Conservation (phyloP, 2,329 filamentous ascomycete genomes). For the Thielaviopsis ethacetica region DNA sequence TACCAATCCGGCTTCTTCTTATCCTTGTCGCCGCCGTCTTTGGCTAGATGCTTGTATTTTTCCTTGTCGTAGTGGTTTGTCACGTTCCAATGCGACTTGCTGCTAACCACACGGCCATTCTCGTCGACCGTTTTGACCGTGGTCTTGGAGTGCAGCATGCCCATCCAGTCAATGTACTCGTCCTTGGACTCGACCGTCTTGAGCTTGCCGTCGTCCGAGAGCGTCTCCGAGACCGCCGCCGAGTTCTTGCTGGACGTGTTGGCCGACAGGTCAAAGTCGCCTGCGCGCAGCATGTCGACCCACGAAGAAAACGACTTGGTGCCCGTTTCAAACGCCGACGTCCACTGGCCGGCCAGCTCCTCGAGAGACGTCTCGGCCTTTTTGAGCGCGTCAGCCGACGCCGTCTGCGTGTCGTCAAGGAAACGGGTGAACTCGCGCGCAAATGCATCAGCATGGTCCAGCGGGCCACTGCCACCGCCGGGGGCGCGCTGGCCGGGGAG, state of each 20-base stretch:
- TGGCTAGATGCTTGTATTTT: constrained; percentile 8
- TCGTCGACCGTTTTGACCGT: constrained; percentile 25
- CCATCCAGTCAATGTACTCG: constrained; percentile 27
- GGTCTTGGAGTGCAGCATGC: constrained; percentile 26
- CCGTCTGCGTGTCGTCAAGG: not conserved
- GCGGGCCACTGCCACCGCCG: constrained; percentile 11
- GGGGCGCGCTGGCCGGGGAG: constrained; percentile 13
- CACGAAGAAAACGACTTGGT: constrained; percentile 26
- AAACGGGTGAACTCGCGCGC: constrained; percentile 18
- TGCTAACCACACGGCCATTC: constrained; percentile 25
- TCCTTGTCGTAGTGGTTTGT: constrained; percentile 11
- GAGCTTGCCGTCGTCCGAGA: constrained; percentile 14
- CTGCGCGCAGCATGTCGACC: constrained; percentile 17
- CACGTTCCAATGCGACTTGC: constrained; percentile 17
- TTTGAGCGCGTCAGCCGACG: constrained; percentile 18
- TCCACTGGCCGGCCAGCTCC: constrained; percentile 6
- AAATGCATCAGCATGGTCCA: constrained; percentile 18
- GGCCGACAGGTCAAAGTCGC: constrained; percentile 14
- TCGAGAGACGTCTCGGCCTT: constrained; percentile 12
- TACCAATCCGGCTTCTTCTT: not conserved
- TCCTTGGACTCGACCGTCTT: constrained; percentile 23
- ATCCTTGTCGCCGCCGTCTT: not conserved
- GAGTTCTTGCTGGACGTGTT: constrained; percentile 1
- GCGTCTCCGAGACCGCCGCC: not conserved
- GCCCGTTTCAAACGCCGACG: constrained; percentile 21